Percentiles rank a stretch among this genome's conserved stretches.
These are phyloP conservation scores for Hylodesmum podocarpum DNA, from an alignment of 306 rosid species.

Conservation along the genomic window DNA sequence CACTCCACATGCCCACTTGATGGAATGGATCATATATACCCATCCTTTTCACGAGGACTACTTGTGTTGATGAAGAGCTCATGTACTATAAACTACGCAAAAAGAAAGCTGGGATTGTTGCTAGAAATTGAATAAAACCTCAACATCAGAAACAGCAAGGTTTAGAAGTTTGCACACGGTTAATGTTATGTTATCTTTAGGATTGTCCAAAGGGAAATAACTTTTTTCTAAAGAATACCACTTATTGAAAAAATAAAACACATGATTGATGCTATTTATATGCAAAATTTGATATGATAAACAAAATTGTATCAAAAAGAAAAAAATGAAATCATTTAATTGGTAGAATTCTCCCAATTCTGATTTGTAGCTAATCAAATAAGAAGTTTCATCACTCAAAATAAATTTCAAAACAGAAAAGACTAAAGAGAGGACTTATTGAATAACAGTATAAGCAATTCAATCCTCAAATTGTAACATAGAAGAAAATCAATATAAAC, in stretches of 20 bases:
- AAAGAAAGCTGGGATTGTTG: background rate
- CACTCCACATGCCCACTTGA: slow-evolving; percentile 68
- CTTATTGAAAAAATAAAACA: background rate
- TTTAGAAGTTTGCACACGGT: background rate
- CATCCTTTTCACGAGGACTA: slow-evolving; percentile 56
- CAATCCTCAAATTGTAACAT: background rate
- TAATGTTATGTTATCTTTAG: background rate
- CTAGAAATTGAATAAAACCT: slow-evolving; percentile 1
- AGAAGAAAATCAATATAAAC: background rate
- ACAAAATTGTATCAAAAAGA: background rate
- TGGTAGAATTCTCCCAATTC: too few species aligned
- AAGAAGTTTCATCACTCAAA: background rate
- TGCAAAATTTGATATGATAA: background rate
- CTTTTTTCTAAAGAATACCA: background rate
- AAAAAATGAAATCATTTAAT: too few species aligned
- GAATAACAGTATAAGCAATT: background rate
- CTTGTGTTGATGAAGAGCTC: slow-evolving; percentile 65
- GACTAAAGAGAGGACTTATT: background rate
- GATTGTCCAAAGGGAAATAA: background rate
- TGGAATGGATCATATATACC: slow-evolving; percentile 80
- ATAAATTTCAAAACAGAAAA: background rate
- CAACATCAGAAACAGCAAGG: slow-evolving; percentile 24
- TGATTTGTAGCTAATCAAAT: too few species aligned
- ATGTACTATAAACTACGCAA: slow-evolving; percentile 36
- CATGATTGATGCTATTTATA: background rate